Conservation (phyloP, 73 alveolate genomes). For the Urostyla sp. region DNA sequence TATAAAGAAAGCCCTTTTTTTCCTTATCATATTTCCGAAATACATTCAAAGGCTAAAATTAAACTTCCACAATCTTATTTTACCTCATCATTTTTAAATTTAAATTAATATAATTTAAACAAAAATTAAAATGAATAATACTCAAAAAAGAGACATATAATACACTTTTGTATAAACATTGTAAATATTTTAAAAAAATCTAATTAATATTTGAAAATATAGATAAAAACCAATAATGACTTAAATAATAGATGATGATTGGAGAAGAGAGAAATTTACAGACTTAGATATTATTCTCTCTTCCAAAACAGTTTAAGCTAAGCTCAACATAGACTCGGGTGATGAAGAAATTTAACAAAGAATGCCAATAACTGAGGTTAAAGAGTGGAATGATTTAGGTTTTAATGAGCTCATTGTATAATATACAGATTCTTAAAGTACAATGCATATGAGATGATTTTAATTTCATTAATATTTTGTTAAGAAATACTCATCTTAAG, state of each 20-base stretch:
- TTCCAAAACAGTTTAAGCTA: conserved; percentile 45
- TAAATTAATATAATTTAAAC: not conserved
- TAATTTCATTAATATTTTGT: not conserved
- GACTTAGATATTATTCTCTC: conserved; percentile 65
- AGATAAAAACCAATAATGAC: conserved; percentile 45
- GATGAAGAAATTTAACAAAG: conserved; percentile 59
- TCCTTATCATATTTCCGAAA: conserved; percentile 25
- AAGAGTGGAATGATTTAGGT: conserved; percentile 66
- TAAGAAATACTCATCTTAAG: not conserved
- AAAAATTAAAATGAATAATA: conserved; percentile 41
- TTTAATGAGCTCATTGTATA: conserved; percentile 51
- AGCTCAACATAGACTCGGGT: conserved; percentile 54
- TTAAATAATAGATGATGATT: conserved; percentile 61
- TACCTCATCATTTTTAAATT: not conserved
- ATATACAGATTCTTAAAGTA: conserved; percentile 13
- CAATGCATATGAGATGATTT: conserved; percentile 38
- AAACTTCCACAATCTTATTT: not conserved
- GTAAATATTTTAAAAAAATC: not conserved
- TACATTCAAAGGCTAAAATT: not conserved
- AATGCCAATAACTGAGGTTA: conserved; percentile 54
- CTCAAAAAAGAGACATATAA: conserved; percentile 57
- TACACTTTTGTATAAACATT: conserved; percentile 29
- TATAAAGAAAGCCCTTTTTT: not conserved
- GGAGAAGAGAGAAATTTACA: conserved; percentile 66
- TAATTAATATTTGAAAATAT: not conserved